phyloP scores from a whole-genome alignment of 495 filamentous ascomycete genomes.

The Lineolata rhizophorae region DNA sequence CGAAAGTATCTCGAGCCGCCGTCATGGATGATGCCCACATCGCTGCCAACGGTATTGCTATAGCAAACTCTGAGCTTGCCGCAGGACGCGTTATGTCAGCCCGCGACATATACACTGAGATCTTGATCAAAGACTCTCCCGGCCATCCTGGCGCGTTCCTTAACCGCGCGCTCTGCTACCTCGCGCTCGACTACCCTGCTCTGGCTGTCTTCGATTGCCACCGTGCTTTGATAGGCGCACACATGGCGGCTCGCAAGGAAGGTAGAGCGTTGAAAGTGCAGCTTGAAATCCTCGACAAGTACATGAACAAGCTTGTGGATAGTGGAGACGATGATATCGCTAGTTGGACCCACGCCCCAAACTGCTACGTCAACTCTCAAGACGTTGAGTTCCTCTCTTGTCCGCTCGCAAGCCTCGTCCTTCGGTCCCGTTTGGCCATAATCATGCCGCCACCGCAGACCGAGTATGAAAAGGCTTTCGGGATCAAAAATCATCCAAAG shows the following conservation, averaged over 20 bases:
- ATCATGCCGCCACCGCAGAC: neutral
- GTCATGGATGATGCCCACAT: too few relatives aligned
- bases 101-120: too few relatives aligned
- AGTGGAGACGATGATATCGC: too few relatives aligned
- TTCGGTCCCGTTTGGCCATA: neutral
- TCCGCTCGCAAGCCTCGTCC: constrained; percentile 1
- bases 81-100: too few relatives aligned
- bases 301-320: too few relatives aligned
- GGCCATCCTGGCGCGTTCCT: constrained; percentile 14
- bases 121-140: too few relatives aligned
- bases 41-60: too few relatives aligned
- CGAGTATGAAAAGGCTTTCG: too few relatives aligned
- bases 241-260: constrained; percentile 1
- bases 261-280: too few relatives aligned
- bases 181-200: constrained; percentile 7
- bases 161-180: constrained; percentile 16
- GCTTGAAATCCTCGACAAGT: too few relatives aligned
- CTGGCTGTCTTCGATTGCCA: constrained; percentile 15
- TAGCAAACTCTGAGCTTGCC: too few relatives aligned
- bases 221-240: constrained; percentile 7
- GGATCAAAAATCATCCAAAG: neutral
- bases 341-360: neutral
- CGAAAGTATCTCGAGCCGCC: too few relatives aligned
- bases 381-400: neutral
- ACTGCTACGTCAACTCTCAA: neutral